These are phyloP conservation scores for Lojkania enalia DNA, from an alignment of 2,329 filamentous ascomycete genomes.

Conservation along the genomic window DNA sequence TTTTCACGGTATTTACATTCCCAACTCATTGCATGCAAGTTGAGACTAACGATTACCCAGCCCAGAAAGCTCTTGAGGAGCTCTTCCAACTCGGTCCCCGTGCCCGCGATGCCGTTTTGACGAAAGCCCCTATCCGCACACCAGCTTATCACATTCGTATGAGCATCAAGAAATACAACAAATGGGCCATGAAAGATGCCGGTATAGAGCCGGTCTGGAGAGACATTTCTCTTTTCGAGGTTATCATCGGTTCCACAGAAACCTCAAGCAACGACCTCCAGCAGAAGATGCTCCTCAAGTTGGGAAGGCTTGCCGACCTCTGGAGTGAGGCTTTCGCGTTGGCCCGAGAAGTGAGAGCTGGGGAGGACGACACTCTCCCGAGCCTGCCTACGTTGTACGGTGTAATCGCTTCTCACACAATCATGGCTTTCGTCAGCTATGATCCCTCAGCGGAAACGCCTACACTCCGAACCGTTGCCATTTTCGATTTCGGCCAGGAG, in stretches of 20 bases:
- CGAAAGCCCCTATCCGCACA: slow-evolving; percentile 40
- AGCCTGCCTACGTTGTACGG: slow-evolving; percentile 56
- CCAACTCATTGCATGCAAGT: not conserved
- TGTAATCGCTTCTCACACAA: slow-evolving; percentile 56
- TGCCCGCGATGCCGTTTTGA: slow-evolving; percentile 54
- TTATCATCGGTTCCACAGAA: slow-evolving; percentile 47
- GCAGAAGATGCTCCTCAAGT: slow-evolving; percentile 47
- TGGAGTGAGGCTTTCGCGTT: slow-evolving; percentile 46
- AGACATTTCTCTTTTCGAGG: slow-evolving; percentile 51
- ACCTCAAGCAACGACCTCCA: slow-evolving; percentile 48
- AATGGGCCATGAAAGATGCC: slow-evolving; percentile 58
- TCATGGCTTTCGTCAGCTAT: slow-evolving; percentile 58
- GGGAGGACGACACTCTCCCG: slow-evolving; percentile 14
- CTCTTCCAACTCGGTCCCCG: slow-evolving; percentile 56
- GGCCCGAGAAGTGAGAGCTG: slow-evolving; percentile 9
- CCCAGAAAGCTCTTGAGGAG: slow-evolving; percentile 54
- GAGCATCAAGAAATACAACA: slow-evolving; percentile 53
- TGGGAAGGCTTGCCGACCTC: slow-evolving; percentile 48
- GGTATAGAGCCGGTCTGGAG: slow-evolving; percentile 43
- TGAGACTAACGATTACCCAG: slow-evolving; percentile 33
- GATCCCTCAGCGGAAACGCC: slow-evolving; percentile 45
- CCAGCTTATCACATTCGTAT: slow-evolving; percentile 46
- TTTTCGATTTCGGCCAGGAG: slow-evolving; percentile 57
- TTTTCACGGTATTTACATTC: slow-evolving; percentile 48
- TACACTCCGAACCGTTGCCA: slow-evolving; percentile 50